Percentiles rank a stretch among this genome's conserved stretches.
Conservation (phyloP, 257 asterid genomes). For the Rauvolfia tetraphylla region DNA sequence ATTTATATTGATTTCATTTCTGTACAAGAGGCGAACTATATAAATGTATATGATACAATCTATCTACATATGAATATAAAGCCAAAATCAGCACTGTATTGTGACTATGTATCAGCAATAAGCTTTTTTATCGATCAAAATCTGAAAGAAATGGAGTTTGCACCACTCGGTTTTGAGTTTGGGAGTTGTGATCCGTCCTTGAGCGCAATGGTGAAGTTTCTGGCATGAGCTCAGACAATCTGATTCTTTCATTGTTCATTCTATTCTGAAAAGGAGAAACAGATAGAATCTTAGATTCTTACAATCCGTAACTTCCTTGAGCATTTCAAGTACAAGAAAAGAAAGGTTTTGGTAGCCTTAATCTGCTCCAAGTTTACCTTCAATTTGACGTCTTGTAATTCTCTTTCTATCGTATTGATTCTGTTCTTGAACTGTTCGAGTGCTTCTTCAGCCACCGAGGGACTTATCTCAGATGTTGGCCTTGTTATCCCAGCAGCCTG, state of each 20-base stretch:
- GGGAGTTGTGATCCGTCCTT: slow-evolving; percentile 36
- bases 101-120: neutral
- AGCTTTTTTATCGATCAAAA: slow-evolving; percentile 48
- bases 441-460: slow-evolving; percentile 73
- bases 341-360: neutral
- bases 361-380: slow-evolving; percentile 45
- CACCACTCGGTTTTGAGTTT: too few relatives aligned
- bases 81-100: neutral
- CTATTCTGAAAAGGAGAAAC: slow-evolving; percentile 48
- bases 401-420: slow-evolving; percentile 59
- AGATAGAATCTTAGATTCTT: slow-evolving; percentile 10
- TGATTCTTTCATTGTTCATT: slow-evolving; percentile 58
- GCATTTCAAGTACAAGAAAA: neutral
- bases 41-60: neutral
- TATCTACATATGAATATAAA: neutral
- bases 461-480: slow-evolving; percentile 53
- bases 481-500: slow-evolving; percentile 87
- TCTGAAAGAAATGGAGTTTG: slow-evolving; percentile 47
- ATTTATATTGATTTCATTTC: neutral
- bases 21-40: neutral
- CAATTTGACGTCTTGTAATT: slow-evolving; percentile 66
- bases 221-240: slow-evolving; percentile 65
- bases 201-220: slow-evolving; percentile 46
- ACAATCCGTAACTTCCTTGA: neutral
- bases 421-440: slow-evolving; percentile 59